A percentile compares a stretch with the other conserved stretches of the same genome.
Evolutionary conservation across 306 rosid species (phyloP).

Genomic region (Trichosanthes truncata): DNA sequence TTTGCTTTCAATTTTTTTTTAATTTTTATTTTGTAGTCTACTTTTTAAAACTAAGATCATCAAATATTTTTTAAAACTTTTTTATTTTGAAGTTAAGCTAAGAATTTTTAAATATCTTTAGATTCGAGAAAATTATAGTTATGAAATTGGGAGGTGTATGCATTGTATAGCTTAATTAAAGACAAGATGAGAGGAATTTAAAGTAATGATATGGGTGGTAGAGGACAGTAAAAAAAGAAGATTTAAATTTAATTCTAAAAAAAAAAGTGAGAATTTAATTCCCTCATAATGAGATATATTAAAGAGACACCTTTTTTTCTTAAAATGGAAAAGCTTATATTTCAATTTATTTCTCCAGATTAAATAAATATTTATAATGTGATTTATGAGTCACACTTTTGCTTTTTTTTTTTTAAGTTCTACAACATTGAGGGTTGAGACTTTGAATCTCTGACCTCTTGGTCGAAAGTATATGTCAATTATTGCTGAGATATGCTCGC

Average conservation of each 20-base stretch:
- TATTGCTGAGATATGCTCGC: too few species aligned
- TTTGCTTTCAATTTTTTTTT: too few species aligned
- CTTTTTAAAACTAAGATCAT: too few species aligned
- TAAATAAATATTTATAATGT: neutral
- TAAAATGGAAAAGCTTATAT: neutral
- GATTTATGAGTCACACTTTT: neutral
- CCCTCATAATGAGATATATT: neutral
- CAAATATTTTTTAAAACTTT: too few species aligned
- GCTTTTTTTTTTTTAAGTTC: too few species aligned
- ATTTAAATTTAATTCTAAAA: neutral
- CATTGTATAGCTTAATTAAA: neutral
- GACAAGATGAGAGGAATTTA: neutral
- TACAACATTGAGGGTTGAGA: too few species aligned
- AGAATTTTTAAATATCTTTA: too few species aligned
- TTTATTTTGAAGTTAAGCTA: too few species aligned
- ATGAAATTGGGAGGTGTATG: neutral
- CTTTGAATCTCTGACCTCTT: too few species aligned
- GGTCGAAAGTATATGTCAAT: too few species aligned
- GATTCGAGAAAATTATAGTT: too few species aligned
- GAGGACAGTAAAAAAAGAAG: neutral
- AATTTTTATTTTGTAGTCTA: too few species aligned
- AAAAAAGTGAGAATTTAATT: neutral
- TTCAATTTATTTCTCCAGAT: neutral
- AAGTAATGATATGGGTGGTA: neutral
- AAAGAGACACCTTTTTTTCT: neutral